Base-by-base conservation (phyloP, 1,284 basidiomycete species). In the Malassezia restricta region DNA sequence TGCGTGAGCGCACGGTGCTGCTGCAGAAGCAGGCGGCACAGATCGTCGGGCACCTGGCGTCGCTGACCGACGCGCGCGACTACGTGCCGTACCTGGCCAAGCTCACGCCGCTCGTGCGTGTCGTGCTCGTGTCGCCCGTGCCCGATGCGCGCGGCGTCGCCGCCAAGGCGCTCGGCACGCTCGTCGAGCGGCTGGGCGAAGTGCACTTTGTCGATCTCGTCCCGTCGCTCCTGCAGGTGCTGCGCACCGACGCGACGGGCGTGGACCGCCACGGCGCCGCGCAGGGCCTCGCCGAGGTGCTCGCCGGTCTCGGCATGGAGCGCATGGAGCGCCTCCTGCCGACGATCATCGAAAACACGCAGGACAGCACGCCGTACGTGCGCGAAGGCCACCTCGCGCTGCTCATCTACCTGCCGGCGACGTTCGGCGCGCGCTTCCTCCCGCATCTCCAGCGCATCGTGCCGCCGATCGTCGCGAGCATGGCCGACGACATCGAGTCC, bases 301-400 rank as follows among this genome's bases (percentile, higher is more conserved):
- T 98, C 9, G 85, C 91, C 1, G 92, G 89, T 40, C 80, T 98
- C 33, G 94, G 94, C 29, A 94, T 95, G 84, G 94, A 98, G 65
- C 82, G 91, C 48, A 81, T 99, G 65, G 94, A 98, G 73, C 87
- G 85, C 6, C 78, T 99, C 5, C 79, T 98, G 6, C 94, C 94
- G 0, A 89, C 94, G 62, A 88, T 98, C 69, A 86, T 98, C 63
- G 81, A 81, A 39, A 95, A 88, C 74, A 87, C 90, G 1, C 82
- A 87, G 62, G 92, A 87, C 48, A 84, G 87, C 5, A 79, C 87
- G 20, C 80, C 90, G 28, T 92, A 91, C 48, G 88, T 98, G 37
- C 82, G 91, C 47, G 94, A 98, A 78, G 94, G 94, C 24, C 95
- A 96, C 78, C 96, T 99, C 81, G 95, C 91, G 2, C 77, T 99